These are phyloP conservation scores for Rhizophora mangle DNA, from an alignment of 345 rosid genomes.

Conservation along the genomic window DNA sequence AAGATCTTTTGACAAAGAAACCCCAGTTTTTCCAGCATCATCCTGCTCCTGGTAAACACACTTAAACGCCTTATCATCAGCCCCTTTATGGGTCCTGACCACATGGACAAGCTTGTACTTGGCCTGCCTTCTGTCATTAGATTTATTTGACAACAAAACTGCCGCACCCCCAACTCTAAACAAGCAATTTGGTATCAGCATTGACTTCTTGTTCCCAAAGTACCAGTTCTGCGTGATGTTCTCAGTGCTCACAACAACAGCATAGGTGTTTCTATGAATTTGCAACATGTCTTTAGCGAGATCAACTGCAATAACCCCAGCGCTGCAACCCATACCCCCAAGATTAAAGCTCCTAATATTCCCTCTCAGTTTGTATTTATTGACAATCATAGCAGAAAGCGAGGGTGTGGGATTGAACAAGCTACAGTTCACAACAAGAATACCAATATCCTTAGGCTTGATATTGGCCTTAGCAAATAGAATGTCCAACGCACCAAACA, in stretches of 20 bases:
- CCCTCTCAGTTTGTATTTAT: conserved; percentile 38
- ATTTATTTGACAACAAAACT: conserved; percentile 12
- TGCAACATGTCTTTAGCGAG: conserved; percentile 11
- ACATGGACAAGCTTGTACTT: conserved; percentile 12
- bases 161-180: conserved; percentile 13
- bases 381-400: conserved; percentile 37
- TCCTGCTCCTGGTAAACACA: conserved; percentile 14
- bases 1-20: conserved; percentile 13
- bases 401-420: conserved; percentile 42
- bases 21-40: conserved; percentile 4
- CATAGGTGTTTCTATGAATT: conserved; percentile 10
- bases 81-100: conserved; percentile 14
- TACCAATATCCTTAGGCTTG: conserved; percentile 39
- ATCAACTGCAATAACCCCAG: conserved; percentile 11
- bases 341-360: conserved; percentile 35
- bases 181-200: conserved; percentile 11
- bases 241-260: conserved; percentile 6
- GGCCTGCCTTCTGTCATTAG: conserved; percentile 4
- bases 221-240: conserved; percentile 12
- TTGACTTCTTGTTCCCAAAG: conserved; percentile 5
- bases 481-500: conserved; percentile 35
- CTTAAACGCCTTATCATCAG: conserved; percentile 5
- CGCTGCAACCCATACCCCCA: conserved; percentile 42
- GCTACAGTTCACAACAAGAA: conserved; percentile 38
- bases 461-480: conserved; percentile 33